Conservation (phyloP, 768 basidiomycete genomes). For the Psilocybe azurescens region DNA sequence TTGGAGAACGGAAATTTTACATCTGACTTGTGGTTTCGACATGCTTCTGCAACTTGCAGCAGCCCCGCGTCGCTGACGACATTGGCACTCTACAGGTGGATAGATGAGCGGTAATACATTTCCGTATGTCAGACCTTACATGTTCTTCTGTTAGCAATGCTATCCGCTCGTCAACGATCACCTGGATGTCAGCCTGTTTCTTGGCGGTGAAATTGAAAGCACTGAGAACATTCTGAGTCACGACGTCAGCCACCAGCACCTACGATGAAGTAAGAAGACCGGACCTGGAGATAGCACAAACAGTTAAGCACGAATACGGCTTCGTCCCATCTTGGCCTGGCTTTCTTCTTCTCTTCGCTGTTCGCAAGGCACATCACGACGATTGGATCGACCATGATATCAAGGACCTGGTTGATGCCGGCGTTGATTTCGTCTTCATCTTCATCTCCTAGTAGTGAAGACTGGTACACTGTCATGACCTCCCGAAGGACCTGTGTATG, state of each 20-base stretch:
- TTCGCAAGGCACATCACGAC: conserved; percentile 74
- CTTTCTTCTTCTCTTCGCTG: conserved; percentile 65
- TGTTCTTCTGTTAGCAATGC: conserved; percentile 79
- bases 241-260: conserved; percentile 6
- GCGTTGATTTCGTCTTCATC: conserved; percentile 43
- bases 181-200: conserved; percentile 63
- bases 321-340: conserved; percentile 75
- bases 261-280: conserved; percentile 21
- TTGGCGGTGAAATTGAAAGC: conserved; percentile 69
- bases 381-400: conserved; percentile 85
- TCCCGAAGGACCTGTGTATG: conserved; percentile 85
- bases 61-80: conserved; percentile 63
- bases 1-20: conserved; percentile 37
- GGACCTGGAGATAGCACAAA: conserved; percentile 79
- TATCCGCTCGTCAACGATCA: conserved; percentile 65
- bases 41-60: conserved; percentile 47
- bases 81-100: conserved; percentile 44
- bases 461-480: conserved; percentile 87
- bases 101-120: conserved; percentile 8
- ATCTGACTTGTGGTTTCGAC: conserved; percentile 40
- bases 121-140: conserved; percentile 48
- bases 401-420: conserved; percentile 74
- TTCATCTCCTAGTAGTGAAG: conserved; percentile 78
- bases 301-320: conserved; percentile 89
- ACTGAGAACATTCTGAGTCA: conserved; percentile 62